These are phyloP conservation scores for Azolla pinnata DNA, from an alignment of 75 land plant species.

Conservation along the genomic window DNA sequence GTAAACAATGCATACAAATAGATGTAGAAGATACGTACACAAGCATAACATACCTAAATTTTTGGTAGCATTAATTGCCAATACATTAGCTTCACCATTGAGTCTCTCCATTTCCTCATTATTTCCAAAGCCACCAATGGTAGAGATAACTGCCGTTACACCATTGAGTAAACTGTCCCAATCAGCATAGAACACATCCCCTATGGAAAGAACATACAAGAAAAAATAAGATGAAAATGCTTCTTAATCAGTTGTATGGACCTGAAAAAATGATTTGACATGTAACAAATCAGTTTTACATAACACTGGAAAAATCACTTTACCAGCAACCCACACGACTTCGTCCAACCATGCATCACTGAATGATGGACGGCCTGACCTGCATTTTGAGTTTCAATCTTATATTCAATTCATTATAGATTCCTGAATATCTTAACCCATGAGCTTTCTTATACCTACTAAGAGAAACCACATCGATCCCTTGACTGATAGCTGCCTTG, in stretches of 20 bases:
- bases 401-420: not conserved
- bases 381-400: no score
- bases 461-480: constrained; percentile 83
- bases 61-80: constrained; percentile 78
- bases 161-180: constrained; percentile 88
- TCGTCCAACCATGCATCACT: constrained; percentile 74
- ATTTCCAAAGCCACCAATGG: constrained; percentile 88
- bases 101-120: constrained; percentile 90
- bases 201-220: constrained; percentile 32
- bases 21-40: not conserved
- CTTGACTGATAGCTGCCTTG: constrained; percentile 82
- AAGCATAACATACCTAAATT: constrained; percentile 53
- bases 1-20: no score
- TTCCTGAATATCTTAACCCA: constrained; percentile 1
- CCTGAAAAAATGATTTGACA: no score
- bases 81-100: constrained; percentile 92
- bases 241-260: no score
- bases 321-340: constrained; percentile 84
- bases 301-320: constrained; percentile 10
- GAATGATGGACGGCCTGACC: constrained; percentile 81
- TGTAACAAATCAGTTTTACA: no score
- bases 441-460: constrained; percentile 66
- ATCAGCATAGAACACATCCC: constrained; percentile 86
- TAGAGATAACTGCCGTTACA: constrained; percentile 89
- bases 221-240: constrained; percentile 1